A percentile compares a stretch with the other conserved stretches of the same genome.
These are phyloP conservation scores for Yarrowia hollandica DNA, from an alignment of 805 yeast species.

Conservation along the genomic window DNA sequence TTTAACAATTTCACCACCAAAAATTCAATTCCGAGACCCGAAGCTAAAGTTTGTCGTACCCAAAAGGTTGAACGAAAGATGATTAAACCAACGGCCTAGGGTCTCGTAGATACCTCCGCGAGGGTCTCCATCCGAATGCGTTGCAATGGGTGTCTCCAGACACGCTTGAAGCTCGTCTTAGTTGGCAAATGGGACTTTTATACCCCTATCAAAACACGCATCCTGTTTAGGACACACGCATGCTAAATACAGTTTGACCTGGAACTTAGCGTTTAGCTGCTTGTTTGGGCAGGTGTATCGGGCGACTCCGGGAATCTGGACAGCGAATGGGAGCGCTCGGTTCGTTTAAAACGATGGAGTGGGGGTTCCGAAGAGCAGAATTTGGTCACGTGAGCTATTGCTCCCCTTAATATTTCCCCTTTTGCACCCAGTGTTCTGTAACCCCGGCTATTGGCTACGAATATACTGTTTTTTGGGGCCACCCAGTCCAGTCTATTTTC, in stretches of 20 bases:
- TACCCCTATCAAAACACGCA: background rate
- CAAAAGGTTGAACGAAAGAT: conserved; percentile 5
- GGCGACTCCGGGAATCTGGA: conserved; percentile 12
- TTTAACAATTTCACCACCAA: background rate
- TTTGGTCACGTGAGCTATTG: background rate
- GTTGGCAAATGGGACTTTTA: background rate
- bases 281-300: conserved; percentile 15
- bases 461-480: no score
- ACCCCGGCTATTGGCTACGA: no score
- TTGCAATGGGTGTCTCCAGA: no score
- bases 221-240: background rate
- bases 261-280: conserved; percentile 15
- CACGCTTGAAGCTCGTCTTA: background rate
- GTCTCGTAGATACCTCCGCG: no score
- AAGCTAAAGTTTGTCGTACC: conserved; percentile 18
- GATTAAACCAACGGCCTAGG: no score
- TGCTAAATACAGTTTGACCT: background rate
- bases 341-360: background rate
- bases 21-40: conserved; percentile 26
- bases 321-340: background rate
- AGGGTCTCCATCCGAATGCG: no score
- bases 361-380: no score
- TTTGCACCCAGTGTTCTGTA: no score
- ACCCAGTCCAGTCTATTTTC: no score
- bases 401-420: no score